phyloP scores from a whole-genome alignment of 768 basidiomycete species.

The Kwoniella botswanensis region DNA sequence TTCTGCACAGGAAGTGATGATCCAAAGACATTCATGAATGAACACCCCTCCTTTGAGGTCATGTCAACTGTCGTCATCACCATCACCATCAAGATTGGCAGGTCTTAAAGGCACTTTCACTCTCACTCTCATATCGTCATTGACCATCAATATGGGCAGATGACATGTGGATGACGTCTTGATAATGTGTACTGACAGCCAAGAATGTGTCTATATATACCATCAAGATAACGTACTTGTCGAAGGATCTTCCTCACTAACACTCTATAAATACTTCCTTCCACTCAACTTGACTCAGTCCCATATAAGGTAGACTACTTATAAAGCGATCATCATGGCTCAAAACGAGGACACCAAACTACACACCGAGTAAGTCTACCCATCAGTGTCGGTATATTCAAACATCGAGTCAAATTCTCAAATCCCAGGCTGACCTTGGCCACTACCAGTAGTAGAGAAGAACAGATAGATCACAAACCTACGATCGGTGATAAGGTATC shows the following conservation, averaged over 20 bases:
- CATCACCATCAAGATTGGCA: not conserved
- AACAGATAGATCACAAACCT: slow-evolving; percentile 8
- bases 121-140: not conserved
- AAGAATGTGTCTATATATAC: not conserved
- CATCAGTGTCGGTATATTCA: no score
- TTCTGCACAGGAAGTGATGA: no score
- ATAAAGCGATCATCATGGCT: not conserved
- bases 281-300: not conserved
- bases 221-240: not conserved
- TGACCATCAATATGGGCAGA: not conserved
- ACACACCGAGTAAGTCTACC: not conserved
- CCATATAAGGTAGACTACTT: not conserved
- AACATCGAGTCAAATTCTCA: no score
- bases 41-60: not conserved
- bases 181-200: no score
- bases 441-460: not conserved
- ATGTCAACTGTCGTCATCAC: not conserved
- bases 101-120: no score
- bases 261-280: not conserved
- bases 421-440: no score
- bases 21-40: no score
- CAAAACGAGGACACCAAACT: not conserved
- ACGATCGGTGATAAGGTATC: slow-evolving; percentile 19
- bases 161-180: no score
- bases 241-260: not conserved